These are phyloP conservation scores for Phyllosticta citribraziliensis DNA, from an alignment of 2,329 filamentous ascomycete species.

Conservation along the genomic window DNA sequence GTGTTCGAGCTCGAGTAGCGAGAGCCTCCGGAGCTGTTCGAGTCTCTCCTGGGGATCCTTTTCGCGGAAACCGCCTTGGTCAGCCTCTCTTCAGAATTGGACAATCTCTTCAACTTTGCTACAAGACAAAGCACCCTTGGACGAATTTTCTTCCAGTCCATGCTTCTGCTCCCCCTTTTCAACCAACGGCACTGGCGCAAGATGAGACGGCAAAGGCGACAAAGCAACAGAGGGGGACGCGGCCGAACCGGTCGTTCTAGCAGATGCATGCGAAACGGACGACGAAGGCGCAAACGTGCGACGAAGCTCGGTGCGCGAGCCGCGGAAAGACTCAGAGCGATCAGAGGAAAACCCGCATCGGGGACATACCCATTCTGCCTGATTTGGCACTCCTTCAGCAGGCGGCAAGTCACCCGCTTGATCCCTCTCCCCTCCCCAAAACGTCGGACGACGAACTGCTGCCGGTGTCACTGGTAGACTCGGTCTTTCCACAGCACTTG, in stretches of 20 bases:
- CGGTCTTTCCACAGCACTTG: conserved; percentile 68
- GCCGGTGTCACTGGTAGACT: conserved; percentile 87
- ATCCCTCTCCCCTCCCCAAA: conserved; percentile 55
- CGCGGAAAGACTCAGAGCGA: conserved; percentile 2
- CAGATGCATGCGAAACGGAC: not conserved
- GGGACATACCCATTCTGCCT: conserved; percentile 88
- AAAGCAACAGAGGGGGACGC: not conserved
- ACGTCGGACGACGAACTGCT: conserved; percentile 58
- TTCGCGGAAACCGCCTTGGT: conserved; percentile 16
- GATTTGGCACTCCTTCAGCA: conserved; percentile 75
- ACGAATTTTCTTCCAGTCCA: not conserved
- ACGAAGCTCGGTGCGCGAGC: not conserved
- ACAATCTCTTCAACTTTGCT: not conserved
- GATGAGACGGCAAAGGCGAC: conserved; percentile 1
- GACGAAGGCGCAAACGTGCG: not conserved
- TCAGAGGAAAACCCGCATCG: conserved; percentile 24
- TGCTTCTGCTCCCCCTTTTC: not conserved
- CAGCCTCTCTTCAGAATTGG: conserved; percentile 16
- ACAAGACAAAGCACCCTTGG: not conserved
- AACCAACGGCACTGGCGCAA: conserved; percentile 1
- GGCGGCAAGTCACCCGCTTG: conserved; percentile 53
- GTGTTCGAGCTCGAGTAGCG: conserved; percentile 33
- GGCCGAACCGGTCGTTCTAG: not conserved
- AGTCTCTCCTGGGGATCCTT: conserved; percentile 39
- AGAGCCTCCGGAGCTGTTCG: conserved; percentile 37